These are phyloP conservation scores for Mortierella sp. DNA, from an alignment of 371 early-diverging fungal species.

Conservation along the genomic window DNA sequence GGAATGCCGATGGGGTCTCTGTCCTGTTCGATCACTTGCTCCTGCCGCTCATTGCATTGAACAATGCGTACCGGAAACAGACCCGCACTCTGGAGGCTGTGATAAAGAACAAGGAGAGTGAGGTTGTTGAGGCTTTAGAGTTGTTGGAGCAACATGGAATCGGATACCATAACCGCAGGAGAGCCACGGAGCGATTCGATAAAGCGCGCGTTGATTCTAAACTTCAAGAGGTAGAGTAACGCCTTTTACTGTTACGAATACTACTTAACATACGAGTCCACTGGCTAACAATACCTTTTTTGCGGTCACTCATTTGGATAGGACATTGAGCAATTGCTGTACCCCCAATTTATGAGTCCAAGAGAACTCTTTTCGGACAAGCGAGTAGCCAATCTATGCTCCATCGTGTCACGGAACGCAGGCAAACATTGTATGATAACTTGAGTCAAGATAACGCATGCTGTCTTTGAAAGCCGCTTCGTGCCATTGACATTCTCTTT, in stretches of 20 bases:
- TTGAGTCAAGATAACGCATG: background rate
- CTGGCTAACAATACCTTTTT: background rate
- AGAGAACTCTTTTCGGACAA: conserved; percentile 45
- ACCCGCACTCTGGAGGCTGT: conserved; percentile 22
- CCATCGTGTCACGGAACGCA: conserved; percentile 41
- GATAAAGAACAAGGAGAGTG: conserved; percentile 48
- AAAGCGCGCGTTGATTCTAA: conserved; percentile 28
- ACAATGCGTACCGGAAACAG: conserved; percentile 48
- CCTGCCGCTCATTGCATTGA: conserved; percentile 42
- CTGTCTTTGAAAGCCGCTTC: background rate
- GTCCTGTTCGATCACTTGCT: conserved; percentile 45
- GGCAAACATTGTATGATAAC: conserved; percentile 18
- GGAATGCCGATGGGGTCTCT: conserved; percentile 29
- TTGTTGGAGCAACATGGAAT: conserved; percentile 46
- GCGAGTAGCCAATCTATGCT: conserved; percentile 20
- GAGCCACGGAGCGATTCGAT: conserved; percentile 42
- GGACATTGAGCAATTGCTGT: conserved; percentile 21
- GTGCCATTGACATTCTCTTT: background rate
- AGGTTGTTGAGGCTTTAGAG: conserved; percentile 49
- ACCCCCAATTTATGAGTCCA: conserved; percentile 31
- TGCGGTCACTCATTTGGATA: background rate
- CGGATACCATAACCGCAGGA: conserved; percentile 38
- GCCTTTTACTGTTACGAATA: background rate
- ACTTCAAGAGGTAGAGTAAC: conserved; percentile 21
- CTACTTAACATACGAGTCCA: background rate